Conservation (phyloP, 2,329 filamentous ascomycete species). For the Thielaviopsis populi region DNA sequence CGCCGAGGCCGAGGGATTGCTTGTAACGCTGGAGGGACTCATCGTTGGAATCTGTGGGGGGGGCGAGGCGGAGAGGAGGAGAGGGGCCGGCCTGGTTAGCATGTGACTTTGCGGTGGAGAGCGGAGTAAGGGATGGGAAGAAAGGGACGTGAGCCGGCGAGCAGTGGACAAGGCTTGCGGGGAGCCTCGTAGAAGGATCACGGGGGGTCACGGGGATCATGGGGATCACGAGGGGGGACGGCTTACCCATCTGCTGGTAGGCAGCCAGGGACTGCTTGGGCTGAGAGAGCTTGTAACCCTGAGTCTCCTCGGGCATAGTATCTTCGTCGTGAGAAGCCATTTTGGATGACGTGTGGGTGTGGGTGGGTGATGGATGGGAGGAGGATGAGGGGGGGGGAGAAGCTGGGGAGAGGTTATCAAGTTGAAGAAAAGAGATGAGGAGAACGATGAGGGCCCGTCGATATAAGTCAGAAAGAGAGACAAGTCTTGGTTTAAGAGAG, state of each 20-base stretch:
- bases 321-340: conserved; percentile 67
- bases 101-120: neutral
- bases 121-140: neutral
- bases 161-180: neutral
- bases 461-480: neutral
- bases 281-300: conserved; percentile 96
- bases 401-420: too few relatives aligned
- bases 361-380: neutral
- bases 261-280: conserved; percentile 91
- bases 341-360: conserved; percentile 21
- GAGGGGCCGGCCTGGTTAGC: conserved; percentile 9
- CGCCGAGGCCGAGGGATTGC: conserved; percentile 76
- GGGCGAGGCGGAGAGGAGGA: conserved; percentile 3
- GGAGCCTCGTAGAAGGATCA: neutral
- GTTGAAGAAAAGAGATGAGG: neutral
- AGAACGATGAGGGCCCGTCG: neutral
- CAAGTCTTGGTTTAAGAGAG: neutral
- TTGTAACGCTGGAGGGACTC: conserved; percentile 97
- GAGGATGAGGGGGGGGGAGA: too few relatives aligned
- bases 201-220: neutral
- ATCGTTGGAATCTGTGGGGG: conserved; percentile 48
- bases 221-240: conserved; percentile 6
- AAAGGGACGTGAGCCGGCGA: neutral
- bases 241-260: conserved; percentile 83
- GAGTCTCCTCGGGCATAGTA: conserved; percentile 70